phyloP scores from a whole-genome alignment of 768 basidiomycete genomes.

The Mycena epipterygia region DNA sequence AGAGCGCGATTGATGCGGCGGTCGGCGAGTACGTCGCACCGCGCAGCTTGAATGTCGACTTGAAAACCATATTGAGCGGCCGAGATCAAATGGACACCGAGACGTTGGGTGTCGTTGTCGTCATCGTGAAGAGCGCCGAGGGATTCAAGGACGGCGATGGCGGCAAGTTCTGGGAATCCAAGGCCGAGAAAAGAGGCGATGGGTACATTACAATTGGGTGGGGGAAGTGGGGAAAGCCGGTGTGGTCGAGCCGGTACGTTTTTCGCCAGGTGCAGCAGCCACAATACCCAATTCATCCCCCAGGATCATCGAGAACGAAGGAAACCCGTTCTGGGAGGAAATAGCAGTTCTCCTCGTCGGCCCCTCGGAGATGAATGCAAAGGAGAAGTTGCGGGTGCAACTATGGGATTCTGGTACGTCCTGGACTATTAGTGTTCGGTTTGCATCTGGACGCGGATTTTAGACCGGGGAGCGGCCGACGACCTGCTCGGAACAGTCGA shows the following conservation, averaged over 20 bases:
- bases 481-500: constrained; percentile 66
- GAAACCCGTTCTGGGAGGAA: constrained; percentile 80
- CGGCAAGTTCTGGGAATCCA: constrained; percentile 50
- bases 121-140: constrained; percentile 74
- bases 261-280: not conserved
- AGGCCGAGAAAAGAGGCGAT: constrained; percentile 53
- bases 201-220: constrained; percentile 77
- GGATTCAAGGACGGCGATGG: constrained; percentile 60
- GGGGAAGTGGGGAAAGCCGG: constrained; percentile 71
- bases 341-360: constrained; percentile 73
- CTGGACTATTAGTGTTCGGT: not conserved
- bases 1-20: constrained; percentile 74
- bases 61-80: constrained; percentile 74
- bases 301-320: constrained; percentile 73
- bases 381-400: constrained; percentile 74
- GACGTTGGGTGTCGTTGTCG: constrained; percentile 73
- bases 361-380: constrained; percentile 73
- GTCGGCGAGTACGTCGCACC: constrained; percentile 77
- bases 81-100: constrained; percentile 75
- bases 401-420: constrained; percentile 78
- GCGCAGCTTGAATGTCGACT: constrained; percentile 76
- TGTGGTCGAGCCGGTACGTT: constrained; percentile 73
- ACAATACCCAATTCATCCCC: not conserved
- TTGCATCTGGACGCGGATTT: not conserved
- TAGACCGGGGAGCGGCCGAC: constrained; percentile 61